Evolutionary conservation across 2,329 filamentous ascomycete genomes (phyloP), one percentile per base, ranked within the genome.

Genomic region (Neopestalotiopsis rosae): DNA sequence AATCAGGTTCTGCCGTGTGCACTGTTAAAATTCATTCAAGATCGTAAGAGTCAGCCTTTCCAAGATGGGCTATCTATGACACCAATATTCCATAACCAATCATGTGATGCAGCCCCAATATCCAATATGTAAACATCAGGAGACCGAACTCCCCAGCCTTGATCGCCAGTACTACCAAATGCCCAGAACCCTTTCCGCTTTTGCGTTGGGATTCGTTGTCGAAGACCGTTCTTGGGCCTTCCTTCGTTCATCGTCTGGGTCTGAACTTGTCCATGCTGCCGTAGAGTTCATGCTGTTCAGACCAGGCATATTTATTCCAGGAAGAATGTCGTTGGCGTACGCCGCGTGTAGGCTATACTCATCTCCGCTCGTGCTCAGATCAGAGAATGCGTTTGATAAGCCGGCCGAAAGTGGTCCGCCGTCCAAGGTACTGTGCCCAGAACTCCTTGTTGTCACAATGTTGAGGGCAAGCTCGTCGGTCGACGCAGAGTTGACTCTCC

Each of bases 341-440:
- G 20, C 28, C 32, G 13, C 17, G 49, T 45, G 24, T 14, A 66
- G 34, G 30, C 65, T 52, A 20, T 67, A 67, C 32, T 59, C 52
- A n/a, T 61, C 32, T 34, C 56, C 65, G 5, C 65, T 32, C 56
- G 65, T 67, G 30, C 65, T 61, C 30, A 67, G 32, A 38, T 67
- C 58, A 12, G 66, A 67, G 20, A 67, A 67, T 14, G 58, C 66
- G 5, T 42, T 57, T 20, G 66, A 67, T 24, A 67, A n/a, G 9
- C 66, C 66, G 4, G 66, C 66, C 7, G 66, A 67, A 14, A 52
- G 42, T 9, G 59, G 66, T n/a, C 66, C 66, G 30, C 57, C 40
- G 7, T 49, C 57, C 52, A 38, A 24, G 14, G 61, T 67, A 30
- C 58, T 67, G 30, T 62, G 49, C 30, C 30, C 58, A 30, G 66